Evolutionary conservation across 1,139 yeast species (phyloP).

Genomic region (Nakaseomyces glabratus): DNA sequence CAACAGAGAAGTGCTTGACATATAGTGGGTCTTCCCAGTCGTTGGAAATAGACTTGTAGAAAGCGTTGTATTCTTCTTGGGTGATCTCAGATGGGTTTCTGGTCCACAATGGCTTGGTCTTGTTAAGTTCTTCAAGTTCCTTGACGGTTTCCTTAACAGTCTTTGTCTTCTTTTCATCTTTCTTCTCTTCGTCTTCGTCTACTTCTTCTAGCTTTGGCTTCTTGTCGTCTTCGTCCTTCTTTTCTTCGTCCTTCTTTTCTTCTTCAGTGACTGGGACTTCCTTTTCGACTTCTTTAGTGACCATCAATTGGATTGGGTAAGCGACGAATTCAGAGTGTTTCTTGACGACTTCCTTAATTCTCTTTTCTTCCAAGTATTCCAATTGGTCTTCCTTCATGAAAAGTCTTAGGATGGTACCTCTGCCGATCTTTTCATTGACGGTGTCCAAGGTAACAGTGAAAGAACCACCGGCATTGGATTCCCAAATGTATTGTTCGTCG

Average conservation of each 20-base stretch:
- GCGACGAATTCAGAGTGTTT: conserved; percentile 99
- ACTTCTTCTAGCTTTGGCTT: conserved; percentile 65
- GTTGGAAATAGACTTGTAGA: conserved; percentile 98
- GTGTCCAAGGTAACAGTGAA: conserved; percentile 93
- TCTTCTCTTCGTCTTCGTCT: conserved; percentile 51
- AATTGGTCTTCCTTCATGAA: conserved; percentile 98
- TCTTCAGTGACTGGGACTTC: conserved; percentile 73
- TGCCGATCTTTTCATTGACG: conserved; percentile 71
- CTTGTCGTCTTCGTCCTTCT: conserved; percentile 53
- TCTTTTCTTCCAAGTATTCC: conserved; percentile 98
- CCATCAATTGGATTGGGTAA: conserved; percentile 97
- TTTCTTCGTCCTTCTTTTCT: conserved; percentile 46
- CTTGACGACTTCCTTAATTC: conserved; percentile 98
- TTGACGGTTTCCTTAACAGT: conserved; percentile 79
- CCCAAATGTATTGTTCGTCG: conserved; percentile 99
- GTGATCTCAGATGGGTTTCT: conserved; percentile 97
- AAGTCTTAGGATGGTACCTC: conserved; percentile 94
- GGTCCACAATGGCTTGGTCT: conserved; percentile 99
- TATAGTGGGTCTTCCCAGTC: conserved; percentile 99
- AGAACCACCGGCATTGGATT: conserved; percentile 99
- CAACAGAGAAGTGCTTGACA: conserved; percentile 98
- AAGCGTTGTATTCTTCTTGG: conserved; percentile 97
- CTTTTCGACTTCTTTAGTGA: conserved; percentile 97
- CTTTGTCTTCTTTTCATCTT: conserved; percentile 60
- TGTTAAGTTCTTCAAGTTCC: conserved; percentile 95